Conservation (phyloP, 2,329 filamentous ascomycete genomes). For the Aaosphaeria arxii region DNA sequence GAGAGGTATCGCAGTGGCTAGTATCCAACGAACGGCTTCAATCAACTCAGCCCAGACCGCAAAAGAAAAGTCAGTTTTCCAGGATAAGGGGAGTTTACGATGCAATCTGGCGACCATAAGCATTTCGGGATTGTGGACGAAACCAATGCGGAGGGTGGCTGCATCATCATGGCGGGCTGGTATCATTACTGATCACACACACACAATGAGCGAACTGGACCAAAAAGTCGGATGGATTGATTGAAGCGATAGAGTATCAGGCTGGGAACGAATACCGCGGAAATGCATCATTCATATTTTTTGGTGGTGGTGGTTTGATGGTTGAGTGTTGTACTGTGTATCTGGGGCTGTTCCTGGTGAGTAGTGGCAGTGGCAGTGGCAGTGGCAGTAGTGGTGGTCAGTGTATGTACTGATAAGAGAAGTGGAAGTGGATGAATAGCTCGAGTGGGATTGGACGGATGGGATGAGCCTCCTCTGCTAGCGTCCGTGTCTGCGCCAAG, state of each 20-base stretch:
- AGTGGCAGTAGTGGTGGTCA: too few relatives aligned
- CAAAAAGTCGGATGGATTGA: neutral
- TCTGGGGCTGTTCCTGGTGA: too few relatives aligned
- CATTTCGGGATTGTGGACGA: neutral
- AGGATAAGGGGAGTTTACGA: neutral
- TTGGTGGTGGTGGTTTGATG: too few relatives aligned
- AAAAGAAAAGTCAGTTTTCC: neutral
- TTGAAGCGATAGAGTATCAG: neutral
- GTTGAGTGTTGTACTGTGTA: too few relatives aligned
- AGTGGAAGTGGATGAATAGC: neutral
- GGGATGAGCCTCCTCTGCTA: neutral
- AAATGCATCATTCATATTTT: neutral
- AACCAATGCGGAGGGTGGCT: neutral
- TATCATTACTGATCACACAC: too few relatives aligned
- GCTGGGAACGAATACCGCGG: neutral
- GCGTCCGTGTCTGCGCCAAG: conserved; percentile 15
- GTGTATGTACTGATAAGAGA: too few relatives aligned
- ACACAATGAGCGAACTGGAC: too few relatives aligned
- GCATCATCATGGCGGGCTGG: too few relatives aligned
- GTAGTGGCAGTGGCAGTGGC: neutral
- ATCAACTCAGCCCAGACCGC: neutral
- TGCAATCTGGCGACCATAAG: neutral
- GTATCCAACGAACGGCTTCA: neutral
- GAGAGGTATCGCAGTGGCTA: too few relatives aligned
- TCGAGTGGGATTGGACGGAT: neutral